Conservation (phyloP, 306 rosid species). For the Coriaria nepalensis region DNA sequence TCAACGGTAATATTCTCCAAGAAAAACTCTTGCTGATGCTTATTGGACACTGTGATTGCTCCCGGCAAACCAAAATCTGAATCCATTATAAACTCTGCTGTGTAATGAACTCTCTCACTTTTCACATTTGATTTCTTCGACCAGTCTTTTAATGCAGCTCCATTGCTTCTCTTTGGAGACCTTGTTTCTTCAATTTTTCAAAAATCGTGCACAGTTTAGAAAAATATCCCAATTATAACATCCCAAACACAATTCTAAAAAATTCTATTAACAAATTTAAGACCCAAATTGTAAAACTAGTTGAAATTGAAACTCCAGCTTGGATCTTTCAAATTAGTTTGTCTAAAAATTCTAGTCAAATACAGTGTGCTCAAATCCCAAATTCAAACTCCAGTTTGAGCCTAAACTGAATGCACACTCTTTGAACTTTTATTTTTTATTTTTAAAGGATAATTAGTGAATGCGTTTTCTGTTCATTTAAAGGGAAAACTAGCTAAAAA, state of each 20-base stretch:
- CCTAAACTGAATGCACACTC: too few species aligned
- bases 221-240: not conserved
- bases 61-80: conserved; percentile 60
- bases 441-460: not conserved
- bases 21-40: conserved; percentile 60
- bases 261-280: too few species aligned
- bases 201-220: not conserved
- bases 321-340: too few species aligned
- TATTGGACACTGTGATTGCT: conserved; percentile 58
- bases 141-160: conserved; percentile 49
- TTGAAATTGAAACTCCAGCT: too few species aligned
- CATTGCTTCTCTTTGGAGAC: conserved; percentile 42
- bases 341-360: too few species aligned
- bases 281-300: not conserved
- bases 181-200: conserved; percentile 31
- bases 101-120: conserved; percentile 57
- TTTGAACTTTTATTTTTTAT: too few species aligned
- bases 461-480: not conserved
- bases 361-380: too few species aligned
- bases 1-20: conserved; percentile 60
- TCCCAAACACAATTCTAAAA: not conserved
- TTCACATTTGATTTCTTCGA: conserved; percentile 37
- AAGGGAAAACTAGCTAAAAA: not conserved
- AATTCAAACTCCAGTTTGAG: too few species aligned
- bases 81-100: conserved; percentile 51